A percentile compares a stretch with the other conserved stretches of the same genome.
Evolutionary conservation across 352 stramenopile species (phyloP).

Genomic region (Globisporangium viniferum): DNA sequence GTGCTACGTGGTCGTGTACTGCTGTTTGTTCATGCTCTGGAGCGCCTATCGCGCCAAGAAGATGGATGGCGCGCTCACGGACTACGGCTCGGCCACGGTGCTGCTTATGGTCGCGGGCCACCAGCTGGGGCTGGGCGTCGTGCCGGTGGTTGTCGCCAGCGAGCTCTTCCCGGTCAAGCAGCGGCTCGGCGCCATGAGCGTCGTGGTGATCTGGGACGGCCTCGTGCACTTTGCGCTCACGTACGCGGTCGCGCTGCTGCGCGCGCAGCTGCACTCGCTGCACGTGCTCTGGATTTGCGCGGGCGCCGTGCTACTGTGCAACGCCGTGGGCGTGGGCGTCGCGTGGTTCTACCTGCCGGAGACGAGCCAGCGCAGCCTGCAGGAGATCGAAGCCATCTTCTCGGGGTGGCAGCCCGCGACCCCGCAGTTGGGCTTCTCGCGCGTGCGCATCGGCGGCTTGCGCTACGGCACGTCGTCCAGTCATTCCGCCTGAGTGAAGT

Average conservation of each 20-base stretch:
- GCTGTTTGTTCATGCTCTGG: constrained; percentile 48
- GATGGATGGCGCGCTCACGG: constrained; percentile 30
- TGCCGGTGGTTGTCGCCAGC: constrained; percentile 54
- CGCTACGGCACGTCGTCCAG: constrained; percentile 20
- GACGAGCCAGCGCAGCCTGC: constrained; percentile 69
- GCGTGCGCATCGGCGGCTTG: constrained; percentile 40
- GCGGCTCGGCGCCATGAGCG: constrained; percentile 56
- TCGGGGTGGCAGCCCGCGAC: constrained; percentile 73
- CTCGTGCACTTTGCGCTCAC: constrained; percentile 39
- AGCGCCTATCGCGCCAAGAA: constrained; percentile 35
- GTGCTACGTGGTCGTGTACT: constrained; percentile 46
- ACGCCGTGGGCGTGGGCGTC: constrained; percentile 39
- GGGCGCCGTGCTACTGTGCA: constrained; percentile 41
- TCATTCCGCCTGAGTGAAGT: constrained; percentile 4
- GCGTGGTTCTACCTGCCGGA: constrained; percentile 72
- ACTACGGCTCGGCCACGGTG: constrained; percentile 58
- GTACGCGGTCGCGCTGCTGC: constrained; percentile 36
- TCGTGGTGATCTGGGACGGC: constrained; percentile 62
- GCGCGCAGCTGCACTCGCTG: constrained; percentile 26
- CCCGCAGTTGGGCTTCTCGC: constrained; percentile 43
- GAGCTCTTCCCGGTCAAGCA: constrained; percentile 73
- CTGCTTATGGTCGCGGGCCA: constrained; percentile 64
- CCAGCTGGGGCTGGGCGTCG: constrained; percentile 58
- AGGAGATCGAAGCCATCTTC: constrained; percentile 79
- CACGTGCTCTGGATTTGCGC: constrained; percentile 38